Conservation (phyloP, 2,329 filamentous ascomycete genomes). For the Ceratocystis alfenasii region DNA sequence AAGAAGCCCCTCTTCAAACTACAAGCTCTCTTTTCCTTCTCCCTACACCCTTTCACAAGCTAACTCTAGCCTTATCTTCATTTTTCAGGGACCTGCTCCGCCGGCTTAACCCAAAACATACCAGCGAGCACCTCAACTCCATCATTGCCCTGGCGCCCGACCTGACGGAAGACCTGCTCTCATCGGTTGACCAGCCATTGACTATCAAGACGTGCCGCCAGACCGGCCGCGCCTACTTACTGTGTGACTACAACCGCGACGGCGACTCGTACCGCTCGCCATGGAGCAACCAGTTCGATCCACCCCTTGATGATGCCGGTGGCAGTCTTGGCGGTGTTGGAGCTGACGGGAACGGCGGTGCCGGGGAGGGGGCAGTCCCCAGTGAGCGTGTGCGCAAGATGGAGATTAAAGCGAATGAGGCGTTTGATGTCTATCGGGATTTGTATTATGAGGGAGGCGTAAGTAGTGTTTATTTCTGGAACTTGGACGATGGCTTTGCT, state of each 20-base stretch:
- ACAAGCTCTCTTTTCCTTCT: slow-evolving; percentile 13
- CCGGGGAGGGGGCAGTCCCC: slow-evolving; percentile 70
- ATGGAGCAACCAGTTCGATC: slow-evolving; percentile 99
- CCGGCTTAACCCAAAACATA: slow-evolving; percentile 89
- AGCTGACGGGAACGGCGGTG: slow-evolving; percentile 44
- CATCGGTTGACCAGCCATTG: slow-evolving; percentile 92
- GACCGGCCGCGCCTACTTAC: slow-evolving; percentile 85
- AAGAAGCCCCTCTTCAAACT: slow-evolving; percentile 29
- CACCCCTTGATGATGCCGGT: slow-evolving; percentile 55
- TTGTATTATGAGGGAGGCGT: slow-evolving; percentile 95
- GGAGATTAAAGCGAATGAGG: slow-evolving; percentile 88
- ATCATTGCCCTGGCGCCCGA: slow-evolving; percentile 83
- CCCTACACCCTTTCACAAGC: slow-evolving; percentile 12
- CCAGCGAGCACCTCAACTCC: slow-evolving; percentile 71
- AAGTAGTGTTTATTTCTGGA: slow-evolving; percentile 96
- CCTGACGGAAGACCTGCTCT: slow-evolving; percentile 92
- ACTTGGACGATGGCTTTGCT: slow-evolving; percentile 93
- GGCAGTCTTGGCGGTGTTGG: slow-evolving; percentile 36
- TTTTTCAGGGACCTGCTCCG: slow-evolving; percentile 78
- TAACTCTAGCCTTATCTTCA: slow-evolving; percentile 12
- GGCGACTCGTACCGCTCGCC: slow-evolving; percentile 94
- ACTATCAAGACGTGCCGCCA: slow-evolving; percentile 74
- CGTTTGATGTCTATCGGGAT: slow-evolving; percentile 92
- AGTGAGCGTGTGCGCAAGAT: slow-evolving; percentile 85
- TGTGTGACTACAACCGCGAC: slow-evolving; percentile 99